Base-by-base conservation (phyloP, 305 asterid species). In the Coffea humblotiana region DNA sequence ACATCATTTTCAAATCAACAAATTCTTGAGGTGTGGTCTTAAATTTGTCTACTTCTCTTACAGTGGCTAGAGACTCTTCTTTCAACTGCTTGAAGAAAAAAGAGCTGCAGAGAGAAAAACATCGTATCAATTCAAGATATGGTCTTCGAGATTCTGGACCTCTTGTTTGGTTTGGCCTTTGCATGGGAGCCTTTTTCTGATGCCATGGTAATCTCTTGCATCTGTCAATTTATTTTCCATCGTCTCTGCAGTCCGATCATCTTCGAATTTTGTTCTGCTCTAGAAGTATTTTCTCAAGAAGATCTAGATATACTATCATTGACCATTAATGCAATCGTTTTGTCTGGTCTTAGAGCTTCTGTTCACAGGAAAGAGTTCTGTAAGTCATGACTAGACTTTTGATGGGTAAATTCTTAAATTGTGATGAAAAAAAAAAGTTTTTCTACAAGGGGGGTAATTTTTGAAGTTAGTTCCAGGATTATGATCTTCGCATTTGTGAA, bases 51-150 rank as follows among this genome's bases (percentile, higher is more conserved):
- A 4, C 49, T 27, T 37, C 8, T 61, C n/a, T 72, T 76, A 74
- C 87, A 90, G 91, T 90, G 94, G 94, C 81, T 90, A 51, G 94
- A 90, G 84, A 84, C 84, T 71, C 84, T 89, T 56, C 78, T 90
- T 32, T 89, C 94, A 79, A 86, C 92, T 79, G 92, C 91, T 16
- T 76, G 87, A 81, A 82, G 89, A 81, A 90, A 89, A 84, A 87
- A 32, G 79, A 82, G 85, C 92, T 8, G 87, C 88, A 66, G 91
- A 89, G n/a, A 77, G 92, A 90, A 82, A 85, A 84, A 77, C 89
- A 85, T 61, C 58, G 49, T 40, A 86, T 86, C 77, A 72, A 84
- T 61, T 87, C 91, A 67, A 90, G 84, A 72, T 89, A 86, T 77
- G 76, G 92, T 77, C 91, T 85, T 71, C 83, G 64, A 81, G 72